phyloP scores from a whole-genome alignment of 805 yeast genomes.

The Blastobotrys mokoenaii region DNA sequence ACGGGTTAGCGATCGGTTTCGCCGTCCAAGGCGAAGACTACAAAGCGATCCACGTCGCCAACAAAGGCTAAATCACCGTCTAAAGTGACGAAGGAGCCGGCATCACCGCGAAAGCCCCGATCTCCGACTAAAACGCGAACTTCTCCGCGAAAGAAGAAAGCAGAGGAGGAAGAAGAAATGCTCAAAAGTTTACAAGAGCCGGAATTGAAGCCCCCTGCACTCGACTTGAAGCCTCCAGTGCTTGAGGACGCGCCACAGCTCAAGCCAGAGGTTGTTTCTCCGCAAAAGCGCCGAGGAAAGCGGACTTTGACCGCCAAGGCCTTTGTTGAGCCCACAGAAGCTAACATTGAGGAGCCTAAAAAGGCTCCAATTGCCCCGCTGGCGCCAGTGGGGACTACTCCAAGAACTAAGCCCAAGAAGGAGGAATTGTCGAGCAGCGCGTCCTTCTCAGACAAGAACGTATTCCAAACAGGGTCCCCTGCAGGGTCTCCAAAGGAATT shows the following conservation, averaged over 20 bases:
- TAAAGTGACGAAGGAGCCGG: slow-evolving; percentile 10
- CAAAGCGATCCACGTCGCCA: slow-evolving; percentile 12
- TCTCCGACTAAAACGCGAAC: slow-evolving; percentile 1
- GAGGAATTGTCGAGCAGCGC: slow-evolving; percentile 4
- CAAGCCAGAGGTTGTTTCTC: slow-evolving; percentile 2
- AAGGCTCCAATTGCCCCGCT: neutral
- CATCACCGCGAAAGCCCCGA: neutral
- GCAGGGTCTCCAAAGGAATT: slow-evolving; percentile 6
- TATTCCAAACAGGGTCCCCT: slow-evolving; percentile 11
- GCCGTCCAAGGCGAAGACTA: slow-evolving; percentile 3
- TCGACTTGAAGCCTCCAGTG: slow-evolving; percentile 4
- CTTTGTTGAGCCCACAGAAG: slow-evolving; percentile 6
- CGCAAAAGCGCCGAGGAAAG: neutral
- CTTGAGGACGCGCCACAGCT: neutral
- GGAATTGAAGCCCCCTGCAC: slow-evolving; percentile 3
- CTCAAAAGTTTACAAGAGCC: slow-evolving; percentile 5
- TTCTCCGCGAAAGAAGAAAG: slow-evolving; percentile 3
- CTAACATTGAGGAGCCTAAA: slow-evolving; percentile 1
- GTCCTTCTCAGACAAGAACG: slow-evolving; percentile 12
- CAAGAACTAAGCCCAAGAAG: slow-evolving; percentile 4
- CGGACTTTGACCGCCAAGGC: slow-evolving; percentile 5
- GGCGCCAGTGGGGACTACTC: slow-evolving; percentile 3
- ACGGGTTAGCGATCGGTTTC: slow-evolving; percentile 1
- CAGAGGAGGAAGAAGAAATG: slow-evolving; percentile 12
- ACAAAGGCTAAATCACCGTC: slow-evolving; percentile 6